Percentiles rank a stretch among this genome's conserved stretches.
These are phyloP conservation scores for Candida insectalens DNA, from an alignment of 805 yeast genomes.

Conservation along the genomic window DNA sequence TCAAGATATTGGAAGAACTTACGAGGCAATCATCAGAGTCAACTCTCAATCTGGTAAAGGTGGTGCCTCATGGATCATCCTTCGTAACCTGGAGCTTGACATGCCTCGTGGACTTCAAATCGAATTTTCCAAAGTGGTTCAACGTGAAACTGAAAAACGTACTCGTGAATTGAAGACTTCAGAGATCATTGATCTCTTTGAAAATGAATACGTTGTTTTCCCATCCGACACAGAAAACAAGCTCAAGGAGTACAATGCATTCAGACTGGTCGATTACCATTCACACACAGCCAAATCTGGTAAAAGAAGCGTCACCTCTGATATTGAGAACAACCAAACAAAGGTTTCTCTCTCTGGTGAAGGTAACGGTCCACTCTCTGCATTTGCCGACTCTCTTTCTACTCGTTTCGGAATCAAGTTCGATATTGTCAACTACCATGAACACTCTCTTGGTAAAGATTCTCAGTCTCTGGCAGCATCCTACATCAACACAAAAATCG, in stretches of 20 bases:
- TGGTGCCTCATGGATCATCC: constrained; percentile 82
- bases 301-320: constrained; percentile 38
- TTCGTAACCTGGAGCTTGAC: constrained; percentile 66
- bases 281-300: constrained; percentile 23
- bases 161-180: constrained; percentile 62
- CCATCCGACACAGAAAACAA: constrained; percentile 8
- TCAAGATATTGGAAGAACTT: constrained; percentile 76
- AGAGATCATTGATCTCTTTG: constrained; percentile 61
- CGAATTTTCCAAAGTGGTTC: constrained; percentile 64
- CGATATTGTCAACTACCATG: constrained; percentile 63
- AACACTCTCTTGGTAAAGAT: constrained; percentile 71
- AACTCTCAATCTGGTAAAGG: constrained; percentile 87
- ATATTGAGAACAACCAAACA: constrained; percentile 31
- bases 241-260: constrained; percentile 9
- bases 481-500: constrained; percentile 30
- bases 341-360: constrained; percentile 35
- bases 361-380: constrained; percentile 82
- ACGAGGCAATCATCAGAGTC: constrained; percentile 85
- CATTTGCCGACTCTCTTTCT: constrained; percentile 55
- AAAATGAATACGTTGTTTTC: constrained; percentile 41
- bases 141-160: constrained; percentile 53
- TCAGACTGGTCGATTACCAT: constrained; percentile 18
- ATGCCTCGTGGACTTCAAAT: constrained; percentile 76
- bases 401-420: constrained; percentile 36
- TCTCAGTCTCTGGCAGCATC: constrained; percentile 69